Base-by-base conservation (phyloP, 805 yeast genomes). In the Priceomyces haplophilus region DNA sequence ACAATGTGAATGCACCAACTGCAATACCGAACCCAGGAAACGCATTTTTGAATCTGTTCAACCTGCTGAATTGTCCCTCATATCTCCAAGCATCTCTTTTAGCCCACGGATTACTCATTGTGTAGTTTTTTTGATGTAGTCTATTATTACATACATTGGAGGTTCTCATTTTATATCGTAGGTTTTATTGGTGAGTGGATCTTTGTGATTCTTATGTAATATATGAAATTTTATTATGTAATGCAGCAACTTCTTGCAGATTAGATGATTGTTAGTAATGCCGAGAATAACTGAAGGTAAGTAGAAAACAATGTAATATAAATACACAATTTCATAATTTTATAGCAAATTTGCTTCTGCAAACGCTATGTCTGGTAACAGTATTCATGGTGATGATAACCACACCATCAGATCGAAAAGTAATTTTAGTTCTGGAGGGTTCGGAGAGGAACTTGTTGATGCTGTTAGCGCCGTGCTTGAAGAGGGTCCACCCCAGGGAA, bases 31-130 rank as follows among this genome's bases (percentile, higher is more conserved):
- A 73, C 2, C 96, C 96, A 3, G 96, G 96, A 58, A 88, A 78
- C 12, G 86, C 75, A 44, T 80, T 80, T 55, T 75, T 80, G 63
- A 80, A 82, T 53, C 93, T 73, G 65, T 82, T 80, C 38, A 67
- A 65, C 53, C 88, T 79, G 41, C 85, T 75, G 69, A 88, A 88
- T 41, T 82, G 86, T 46, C 93, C 95, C 56, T 80, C 83, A 66
- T 81, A 84, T 74, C 95, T 82, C 96, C 96, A 87, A 37, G 95
- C 93, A 62, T 87, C 95, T 75, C 95, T 83, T 53, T 67, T 69
- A 44, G 69, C 74, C 79, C 79, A 73, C 38, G 78, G 76, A 48
- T 71, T 71, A 42, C 54, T 50, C 59, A 55, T 55, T n/a, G 30
- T 35, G 25, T 33, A 13, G 3, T 19, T 38, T 10, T 21, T 4